Conservation (phyloP, 495 filamentous ascomycete species). For the Pseudomonodictys pantanalensis region DNA sequence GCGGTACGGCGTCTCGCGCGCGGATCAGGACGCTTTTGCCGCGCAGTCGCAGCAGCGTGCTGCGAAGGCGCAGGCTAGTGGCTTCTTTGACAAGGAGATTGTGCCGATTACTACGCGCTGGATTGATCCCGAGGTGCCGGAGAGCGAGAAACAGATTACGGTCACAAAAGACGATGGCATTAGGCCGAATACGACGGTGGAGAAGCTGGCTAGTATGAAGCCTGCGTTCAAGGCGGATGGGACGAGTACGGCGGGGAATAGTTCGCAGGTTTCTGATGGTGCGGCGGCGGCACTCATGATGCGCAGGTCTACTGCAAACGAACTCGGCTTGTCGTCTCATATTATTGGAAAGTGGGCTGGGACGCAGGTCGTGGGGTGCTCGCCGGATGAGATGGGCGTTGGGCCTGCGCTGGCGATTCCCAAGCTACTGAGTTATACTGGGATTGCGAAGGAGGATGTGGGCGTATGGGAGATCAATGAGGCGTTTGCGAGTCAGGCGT, state of each 20-base stretch:
- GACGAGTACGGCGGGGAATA: conserved; percentile 81
- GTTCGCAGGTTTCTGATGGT: conserved; percentile 81
- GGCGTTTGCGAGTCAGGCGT: conserved; percentile 85
- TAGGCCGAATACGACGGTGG: conserved; percentile 59
- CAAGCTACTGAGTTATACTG: conserved; percentile 65
- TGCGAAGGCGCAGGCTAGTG: conserved; percentile 60
- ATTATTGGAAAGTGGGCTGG: conserved; percentile 81
- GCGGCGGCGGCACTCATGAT: conserved; percentile 80
- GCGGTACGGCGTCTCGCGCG: conserved; percentile 68
- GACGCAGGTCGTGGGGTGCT: conserved; percentile 69
- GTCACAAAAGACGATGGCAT: conserved; percentile 82
- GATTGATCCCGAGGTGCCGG: conserved; percentile 60
- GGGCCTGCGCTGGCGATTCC: conserved; percentile 85
- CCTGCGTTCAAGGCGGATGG: conserved; percentile 76
- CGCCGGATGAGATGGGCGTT: conserved; percentile 90
- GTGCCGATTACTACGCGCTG: conserved; percentile 66
- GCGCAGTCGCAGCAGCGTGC: conserved; percentile 71
- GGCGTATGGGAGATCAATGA: conserved; percentile 96
- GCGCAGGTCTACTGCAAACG: conserved; percentile 75
- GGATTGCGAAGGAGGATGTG: conserved; percentile 64
- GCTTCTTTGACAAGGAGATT: conserved; percentile 74
- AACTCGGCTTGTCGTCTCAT: conserved; percentile 62
- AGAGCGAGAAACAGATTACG: conserved; percentile 56
- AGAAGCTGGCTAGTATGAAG: conserved; percentile 73
- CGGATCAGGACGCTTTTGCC: conserved; percentile 81